Evolutionary conservation across 495 filamentous ascomycete species (phyloP).

Genomic region (Neurospora sp.): DNA sequence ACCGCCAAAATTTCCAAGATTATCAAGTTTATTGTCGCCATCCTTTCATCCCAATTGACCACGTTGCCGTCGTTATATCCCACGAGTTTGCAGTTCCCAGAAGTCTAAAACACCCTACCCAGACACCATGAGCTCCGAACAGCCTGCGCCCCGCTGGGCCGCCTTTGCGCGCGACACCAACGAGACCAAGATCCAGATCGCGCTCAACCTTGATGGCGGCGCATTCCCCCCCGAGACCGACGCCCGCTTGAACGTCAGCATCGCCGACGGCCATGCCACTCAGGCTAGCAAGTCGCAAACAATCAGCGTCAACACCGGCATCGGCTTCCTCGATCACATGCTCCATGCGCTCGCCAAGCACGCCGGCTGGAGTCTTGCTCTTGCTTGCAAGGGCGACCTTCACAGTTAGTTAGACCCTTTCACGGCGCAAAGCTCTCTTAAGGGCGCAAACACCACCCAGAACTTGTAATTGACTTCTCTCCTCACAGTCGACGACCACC

Average conservation of each 20-base stretch:
- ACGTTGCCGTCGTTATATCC: neutral
- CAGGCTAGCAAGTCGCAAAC: conserved; percentile 72
- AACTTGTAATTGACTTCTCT: neutral
- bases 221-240: conserved; percentile 53
- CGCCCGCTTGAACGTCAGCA: conserved; percentile 20
- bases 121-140: conserved; percentile 27
- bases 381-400: conserved; percentile 77
- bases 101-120: neutral
- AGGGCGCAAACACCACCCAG: neutral
- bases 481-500: conserved; percentile 85
- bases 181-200: conserved; percentile 90
- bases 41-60: neutral
- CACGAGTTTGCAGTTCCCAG: neutral
- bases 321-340: conserved; percentile 99
- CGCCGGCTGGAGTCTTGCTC: conserved; percentile 76
- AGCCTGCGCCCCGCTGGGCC: conserved; percentile 48
- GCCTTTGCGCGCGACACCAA: conserved; percentile 80
- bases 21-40: neutral
- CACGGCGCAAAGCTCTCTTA: neutral
- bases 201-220: conserved; percentile 88
- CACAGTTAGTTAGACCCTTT: conserved; percentile 54
- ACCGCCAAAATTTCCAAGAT: neutral
- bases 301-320: conserved; percentile 83
- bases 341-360: conserved; percentile 94
- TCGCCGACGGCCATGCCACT: conserved; percentile 56